phyloP scores from a whole-genome alignment of 2,329 filamentous ascomycete genomes.

The Fusarium anthophilum region DNA sequence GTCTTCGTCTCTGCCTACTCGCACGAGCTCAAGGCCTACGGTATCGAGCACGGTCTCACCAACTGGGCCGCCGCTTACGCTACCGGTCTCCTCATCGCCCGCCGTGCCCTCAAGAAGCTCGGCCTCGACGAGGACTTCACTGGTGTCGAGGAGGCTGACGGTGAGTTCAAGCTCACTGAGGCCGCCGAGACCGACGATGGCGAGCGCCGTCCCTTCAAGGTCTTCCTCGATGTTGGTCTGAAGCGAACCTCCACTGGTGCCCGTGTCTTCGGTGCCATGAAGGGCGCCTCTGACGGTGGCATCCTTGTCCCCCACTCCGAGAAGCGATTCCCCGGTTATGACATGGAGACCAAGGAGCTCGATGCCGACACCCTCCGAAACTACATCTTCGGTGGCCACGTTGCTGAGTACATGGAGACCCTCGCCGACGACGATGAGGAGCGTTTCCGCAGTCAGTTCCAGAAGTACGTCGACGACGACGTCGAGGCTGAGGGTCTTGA shows the following conservation, averaged over 20 bases:
- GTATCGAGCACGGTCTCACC: conserved; percentile 97
- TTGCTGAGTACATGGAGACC: conserved; percentile 99
- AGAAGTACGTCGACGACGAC: conserved; percentile 96
- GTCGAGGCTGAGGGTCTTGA: conserved; percentile 96
- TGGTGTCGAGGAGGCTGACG: conserved; percentile 96
- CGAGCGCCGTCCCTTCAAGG: conserved; percentile 99
- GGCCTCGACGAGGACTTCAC: conserved; percentile 91
- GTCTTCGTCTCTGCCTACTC: conserved; percentile 92
- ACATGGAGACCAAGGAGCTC: conserved; percentile 97
- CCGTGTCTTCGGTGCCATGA: conserved; percentile 99
- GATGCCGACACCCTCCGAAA: conserved; percentile 96
- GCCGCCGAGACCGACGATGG: conserved; percentile 80
- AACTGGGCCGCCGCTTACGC: conserved; percentile 99
- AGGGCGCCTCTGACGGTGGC: conserved; percentile 98
- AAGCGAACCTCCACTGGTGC: conserved; percentile 97
- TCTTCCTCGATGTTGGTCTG: conserved; percentile 97
- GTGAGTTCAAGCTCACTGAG: conserved; percentile 96
- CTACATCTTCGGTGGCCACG: conserved; percentile 99
- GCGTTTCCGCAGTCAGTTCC: conserved; percentile 98
- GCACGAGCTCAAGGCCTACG: conserved; percentile 98
- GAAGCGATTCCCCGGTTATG: conserved; percentile 99
- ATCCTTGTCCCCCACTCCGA: conserved; percentile 98
- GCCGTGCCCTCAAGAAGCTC: conserved; percentile 97
- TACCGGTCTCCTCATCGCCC: conserved; percentile 95
- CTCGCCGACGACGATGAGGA: conserved; percentile 99